These are phyloP conservation scores for Colletotrichum tabaci DNA, from an alignment of 2,329 filamentous ascomycete genomes.

Conservation along the genomic window DNA sequence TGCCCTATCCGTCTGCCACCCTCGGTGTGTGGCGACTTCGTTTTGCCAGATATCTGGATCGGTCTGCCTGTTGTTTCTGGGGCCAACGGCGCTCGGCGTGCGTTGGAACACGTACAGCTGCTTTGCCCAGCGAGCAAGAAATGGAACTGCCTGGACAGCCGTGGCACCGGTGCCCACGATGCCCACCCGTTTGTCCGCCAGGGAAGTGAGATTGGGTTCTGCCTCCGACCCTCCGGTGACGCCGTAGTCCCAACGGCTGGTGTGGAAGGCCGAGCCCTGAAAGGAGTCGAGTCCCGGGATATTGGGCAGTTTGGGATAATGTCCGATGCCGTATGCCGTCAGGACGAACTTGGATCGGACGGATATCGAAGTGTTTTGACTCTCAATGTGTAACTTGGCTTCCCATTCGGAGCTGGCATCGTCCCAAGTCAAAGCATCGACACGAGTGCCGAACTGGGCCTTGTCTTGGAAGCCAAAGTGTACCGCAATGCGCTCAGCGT, in stretches of 20 bases:
- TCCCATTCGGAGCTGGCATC: slow-evolving; percentile 49
- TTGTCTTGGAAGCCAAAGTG: slow-evolving; percentile 58
- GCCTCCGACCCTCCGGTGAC: slow-evolving; percentile 58
- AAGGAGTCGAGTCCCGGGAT: slow-evolving; percentile 57
- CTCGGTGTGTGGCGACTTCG: slow-evolving; percentile 52
- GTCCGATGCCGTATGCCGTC: slow-evolving; percentile 55
- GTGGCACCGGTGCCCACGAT: slow-evolving; percentile 67
- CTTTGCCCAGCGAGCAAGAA: slow-evolving; percentile 57
- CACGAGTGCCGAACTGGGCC: slow-evolving; percentile 58
- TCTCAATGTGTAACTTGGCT: slow-evolving; percentile 44
- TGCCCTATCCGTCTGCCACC: slow-evolving; percentile 65
- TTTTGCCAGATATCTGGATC: slow-evolving; percentile 57
- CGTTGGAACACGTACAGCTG: slow-evolving; percentile 69
- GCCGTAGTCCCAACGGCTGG: slow-evolving; percentile 61
- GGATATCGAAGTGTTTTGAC: slow-evolving; percentile 43
- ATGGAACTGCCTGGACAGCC: slow-evolving; percentile 60
- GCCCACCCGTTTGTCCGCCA: slow-evolving; percentile 62
- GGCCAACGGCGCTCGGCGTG: slow-evolving; percentile 61
- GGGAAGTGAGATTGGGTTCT: slow-evolving; percentile 57
- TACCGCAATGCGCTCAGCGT: slow-evolving; percentile 58
- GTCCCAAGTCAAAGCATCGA: slow-evolving; percentile 61
- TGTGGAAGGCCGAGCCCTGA: slow-evolving; percentile 60
- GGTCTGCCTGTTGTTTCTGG: slow-evolving; percentile 56
- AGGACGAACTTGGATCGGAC: slow-evolving; percentile 53
- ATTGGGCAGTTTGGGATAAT: slow-evolving; percentile 59